Percentiles rank a stretch among this genome's conserved stretches.
Evolutionary conservation across 2,329 filamentous ascomycete genomes (phyloP).

Genomic region (Talaromyces piceae): DNA sequence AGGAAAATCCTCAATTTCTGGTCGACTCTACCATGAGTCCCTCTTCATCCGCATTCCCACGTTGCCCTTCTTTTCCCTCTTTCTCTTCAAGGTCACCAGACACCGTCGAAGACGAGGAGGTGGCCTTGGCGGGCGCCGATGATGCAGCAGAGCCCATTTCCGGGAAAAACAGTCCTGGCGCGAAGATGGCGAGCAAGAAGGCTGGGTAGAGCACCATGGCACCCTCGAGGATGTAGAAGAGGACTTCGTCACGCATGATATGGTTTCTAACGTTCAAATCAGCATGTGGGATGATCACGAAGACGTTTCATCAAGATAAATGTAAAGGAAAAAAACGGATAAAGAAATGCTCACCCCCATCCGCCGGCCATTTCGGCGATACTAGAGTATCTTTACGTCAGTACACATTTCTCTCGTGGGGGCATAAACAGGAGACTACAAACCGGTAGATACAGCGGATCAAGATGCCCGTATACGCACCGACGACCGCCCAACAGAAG

Average conservation of each 20-base stretch:
- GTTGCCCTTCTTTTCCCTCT: not conserved
- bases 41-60: not conserved
- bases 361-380: slow-evolving; percentile 58
- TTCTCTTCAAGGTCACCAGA: not conserved
- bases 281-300: not conserved
- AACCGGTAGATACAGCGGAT: slow-evolving; percentile 32
- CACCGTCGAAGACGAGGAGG: not conserved
- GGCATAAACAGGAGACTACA: not conserved
- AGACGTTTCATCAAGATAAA: too few species aligned
- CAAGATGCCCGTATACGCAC: slow-evolving; percentile 13
- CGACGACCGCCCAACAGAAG: slow-evolving; percentile 15
- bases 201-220: slow-evolving; percentile 47
- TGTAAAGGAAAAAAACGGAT: too few species aligned
- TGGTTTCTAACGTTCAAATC: slow-evolving; percentile 30
- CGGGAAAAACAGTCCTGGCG: slow-evolving; percentile 50
- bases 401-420: not conserved
- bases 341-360: slow-evolving; percentile 41
- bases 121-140: not conserved
- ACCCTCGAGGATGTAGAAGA: slow-evolving; percentile 53
- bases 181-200: slow-evolving; percentile 45
- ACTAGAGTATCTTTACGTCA: slow-evolving; percentile 5
- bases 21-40: not conserved
- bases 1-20: not conserved
- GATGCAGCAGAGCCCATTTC: slow-evolving; percentile 41
- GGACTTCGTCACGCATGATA: slow-evolving; percentile 56